Conservation (phyloP, 257 asterid species). For the Nicotiana knightiana region DNA sequence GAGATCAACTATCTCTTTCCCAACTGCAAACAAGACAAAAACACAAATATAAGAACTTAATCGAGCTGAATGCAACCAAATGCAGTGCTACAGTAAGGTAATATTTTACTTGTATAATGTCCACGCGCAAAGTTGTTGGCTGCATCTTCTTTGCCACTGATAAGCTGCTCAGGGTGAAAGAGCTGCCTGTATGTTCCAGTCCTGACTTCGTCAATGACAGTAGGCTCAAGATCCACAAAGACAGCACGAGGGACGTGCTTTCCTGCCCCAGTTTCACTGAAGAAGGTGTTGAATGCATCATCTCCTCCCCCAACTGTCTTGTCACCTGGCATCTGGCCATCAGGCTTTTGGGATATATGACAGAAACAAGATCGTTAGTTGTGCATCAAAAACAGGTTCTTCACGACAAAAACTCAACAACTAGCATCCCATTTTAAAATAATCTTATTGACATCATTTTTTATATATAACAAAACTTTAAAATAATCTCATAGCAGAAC, state of each 20-base stretch:
- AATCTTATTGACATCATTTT: neutral
- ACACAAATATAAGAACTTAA: neutral
- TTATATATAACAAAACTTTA: neutral
- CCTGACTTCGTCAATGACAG: constrained; percentile 26
- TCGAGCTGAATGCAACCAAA: neutral
- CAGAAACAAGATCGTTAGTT: neutral
- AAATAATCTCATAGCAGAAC: neutral
- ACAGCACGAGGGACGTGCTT: constrained; percentile 29
- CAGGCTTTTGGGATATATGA: constrained; percentile 3
- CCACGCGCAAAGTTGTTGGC: constrained; percentile 31
- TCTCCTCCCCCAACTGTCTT: constrained; percentile 21
- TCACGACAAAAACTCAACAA: neutral
- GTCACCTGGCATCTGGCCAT: constrained; percentile 29
- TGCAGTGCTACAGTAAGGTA: neutral
- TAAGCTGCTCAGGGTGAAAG: constrained; percentile 25
- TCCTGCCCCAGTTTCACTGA: constrained; percentile 25
- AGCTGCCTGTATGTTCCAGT: constrained; percentile 22
- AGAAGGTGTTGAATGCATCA: constrained; percentile 30
- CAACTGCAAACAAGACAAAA: constrained; percentile 12
- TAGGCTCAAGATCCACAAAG: constrained; percentile 28
- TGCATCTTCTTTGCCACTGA: constrained; percentile 28
- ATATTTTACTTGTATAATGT: constrained; percentile 17
- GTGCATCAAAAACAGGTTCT: neutral
- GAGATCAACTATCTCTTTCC: constrained; percentile 27
- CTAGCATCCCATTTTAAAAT: too few relatives aligned